Evolutionary conservation across 305 asterid genomes (phyloP).

Genomic region (Solanum hybrid): DNA sequence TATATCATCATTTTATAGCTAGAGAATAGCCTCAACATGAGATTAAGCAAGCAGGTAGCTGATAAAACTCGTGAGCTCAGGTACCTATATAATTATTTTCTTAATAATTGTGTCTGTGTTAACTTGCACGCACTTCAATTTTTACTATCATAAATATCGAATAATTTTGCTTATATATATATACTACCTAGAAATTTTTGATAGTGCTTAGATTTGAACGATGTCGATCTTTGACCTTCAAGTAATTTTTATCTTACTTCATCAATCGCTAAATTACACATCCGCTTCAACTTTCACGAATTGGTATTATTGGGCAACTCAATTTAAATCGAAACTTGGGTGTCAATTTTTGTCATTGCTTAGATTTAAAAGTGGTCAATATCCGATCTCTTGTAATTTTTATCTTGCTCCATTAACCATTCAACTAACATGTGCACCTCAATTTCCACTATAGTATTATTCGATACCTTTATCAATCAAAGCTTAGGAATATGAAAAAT

Average conservation of each 20-base stretch:
- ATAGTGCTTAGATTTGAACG: not conserved
- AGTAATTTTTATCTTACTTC: not conserved
- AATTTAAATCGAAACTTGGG: not conserved
- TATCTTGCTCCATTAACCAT: not conserved
- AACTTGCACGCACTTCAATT: not conserved
- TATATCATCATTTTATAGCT: constrained; percentile 9
- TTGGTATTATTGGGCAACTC: not conserved
- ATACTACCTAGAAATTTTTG: not conserved
- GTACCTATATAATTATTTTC: not conserved
- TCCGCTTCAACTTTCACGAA: not conserved
- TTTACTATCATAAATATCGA: not conserved
- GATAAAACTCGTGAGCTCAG: constrained; percentile 21
- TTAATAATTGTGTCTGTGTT: not conserved
- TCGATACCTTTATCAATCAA: not conserved
- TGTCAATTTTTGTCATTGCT: not conserved
- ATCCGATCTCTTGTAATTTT: not conserved
- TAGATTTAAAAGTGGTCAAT: not conserved
- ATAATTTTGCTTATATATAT: not conserved
- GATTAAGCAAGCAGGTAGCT: constrained; percentile 20
- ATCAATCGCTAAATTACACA: not conserved
- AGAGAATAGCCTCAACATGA: constrained; percentile 19
- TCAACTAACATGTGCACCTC: not conserved
- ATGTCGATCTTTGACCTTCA: not conserved
- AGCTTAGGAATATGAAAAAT: not conserved
- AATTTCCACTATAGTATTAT: not conserved